Conservation (phyloP, 441 rosid species). For the Gossypium trilobum region DNA sequence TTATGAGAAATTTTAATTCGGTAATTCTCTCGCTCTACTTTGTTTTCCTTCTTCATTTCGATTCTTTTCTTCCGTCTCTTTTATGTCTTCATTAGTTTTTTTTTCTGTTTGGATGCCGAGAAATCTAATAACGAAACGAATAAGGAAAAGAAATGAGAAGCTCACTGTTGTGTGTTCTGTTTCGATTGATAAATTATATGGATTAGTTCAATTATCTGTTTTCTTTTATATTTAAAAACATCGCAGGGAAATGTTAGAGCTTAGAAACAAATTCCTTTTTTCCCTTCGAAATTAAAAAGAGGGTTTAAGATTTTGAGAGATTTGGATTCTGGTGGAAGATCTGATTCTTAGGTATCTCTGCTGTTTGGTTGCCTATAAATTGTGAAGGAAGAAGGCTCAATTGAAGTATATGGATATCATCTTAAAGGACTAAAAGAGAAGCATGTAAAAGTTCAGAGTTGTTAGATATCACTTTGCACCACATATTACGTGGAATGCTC, state of each 20-base stretch:
- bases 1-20: constrained; percentile 15
- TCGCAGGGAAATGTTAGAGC: background rate
- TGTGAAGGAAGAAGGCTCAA: background rate
- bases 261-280: background rate
- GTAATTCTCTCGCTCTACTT: background rate
- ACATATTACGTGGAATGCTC: no score
- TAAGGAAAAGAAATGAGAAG: background rate
- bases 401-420: background rate
- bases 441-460: background rate
- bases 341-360: background rate
- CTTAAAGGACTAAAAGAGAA: background rate
- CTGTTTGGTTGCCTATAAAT: background rate
- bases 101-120: constrained; percentile 19
- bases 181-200: background rate
- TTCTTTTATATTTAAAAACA: background rate
- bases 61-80: constrained; percentile 13
- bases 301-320: background rate
- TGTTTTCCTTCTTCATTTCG: constrained; percentile 2
- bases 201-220: background rate
- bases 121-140: background rate
- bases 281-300: background rate
- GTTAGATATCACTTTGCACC: background rate
- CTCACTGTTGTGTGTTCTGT: background rate
- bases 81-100: background rate
- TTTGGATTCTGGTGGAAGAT: background rate